Evolutionary conservation across 441 rosid genomes (phyloP).

Genomic region (Arabidopsis lyrata): DNA sequence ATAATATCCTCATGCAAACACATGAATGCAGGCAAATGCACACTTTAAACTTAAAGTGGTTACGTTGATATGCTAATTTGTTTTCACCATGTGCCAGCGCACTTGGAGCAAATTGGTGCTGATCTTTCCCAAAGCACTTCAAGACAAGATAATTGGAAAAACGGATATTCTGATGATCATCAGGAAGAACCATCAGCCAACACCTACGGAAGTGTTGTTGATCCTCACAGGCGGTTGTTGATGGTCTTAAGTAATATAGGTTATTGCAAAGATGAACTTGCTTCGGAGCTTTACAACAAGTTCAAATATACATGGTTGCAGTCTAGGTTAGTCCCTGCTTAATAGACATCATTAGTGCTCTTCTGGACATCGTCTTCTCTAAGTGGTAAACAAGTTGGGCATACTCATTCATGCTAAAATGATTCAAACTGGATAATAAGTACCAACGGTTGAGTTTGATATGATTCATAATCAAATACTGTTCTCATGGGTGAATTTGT

Average conservation of each 20-base stretch:
- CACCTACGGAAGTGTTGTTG: slow-evolving; percentile 67
- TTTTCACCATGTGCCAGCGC: slow-evolving; percentile 55
- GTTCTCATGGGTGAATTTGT: slow-evolving; percentile 2
- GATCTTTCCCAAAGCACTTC: slow-evolving; percentile 75
- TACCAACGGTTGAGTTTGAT: neutral
- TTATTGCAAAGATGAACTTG: slow-evolving; percentile 96
- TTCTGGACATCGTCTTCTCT: no score
- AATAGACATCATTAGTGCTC: slow-evolving; percentile 27
- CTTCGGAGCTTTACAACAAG: slow-evolving; percentile 80
- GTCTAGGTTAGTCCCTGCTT: slow-evolving; percentile 54
- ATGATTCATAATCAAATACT: slow-evolving; percentile 5
- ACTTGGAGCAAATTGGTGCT: slow-evolving; percentile 80
- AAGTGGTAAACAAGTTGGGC: no score
- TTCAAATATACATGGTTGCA: slow-evolving; percentile 84
- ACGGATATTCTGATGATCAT: slow-evolving; percentile 65
- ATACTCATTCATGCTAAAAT: no score
- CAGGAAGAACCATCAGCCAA: slow-evolving; percentile 53
- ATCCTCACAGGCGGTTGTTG: slow-evolving; percentile 80
- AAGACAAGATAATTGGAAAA: slow-evolving; percentile 57
- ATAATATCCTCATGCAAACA: neutral
- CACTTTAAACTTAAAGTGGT: neutral
- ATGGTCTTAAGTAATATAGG: slow-evolving; percentile 93
- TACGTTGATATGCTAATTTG: slow-evolving; percentile 13
- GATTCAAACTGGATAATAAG: no score
- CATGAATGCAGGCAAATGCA: slow-evolving; percentile 6